Evolutionary conservation across 1,139 yeast species (phyloP).

Genomic region (Zhuliangozyma parablackwelliae): DNA sequence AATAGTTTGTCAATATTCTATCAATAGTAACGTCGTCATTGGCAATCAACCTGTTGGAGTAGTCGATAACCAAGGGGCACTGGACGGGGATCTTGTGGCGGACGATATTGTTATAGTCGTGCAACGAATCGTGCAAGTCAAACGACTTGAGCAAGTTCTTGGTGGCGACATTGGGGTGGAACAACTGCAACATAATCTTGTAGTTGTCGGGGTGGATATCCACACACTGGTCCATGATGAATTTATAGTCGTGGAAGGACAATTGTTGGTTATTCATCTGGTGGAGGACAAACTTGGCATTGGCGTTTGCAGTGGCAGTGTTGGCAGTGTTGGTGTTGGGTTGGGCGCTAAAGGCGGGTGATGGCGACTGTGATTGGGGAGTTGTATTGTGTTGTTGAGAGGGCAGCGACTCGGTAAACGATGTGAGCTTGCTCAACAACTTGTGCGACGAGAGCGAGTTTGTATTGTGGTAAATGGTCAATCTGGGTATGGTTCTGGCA

Average conservation of each 20-base stretch:
- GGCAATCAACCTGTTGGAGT: conserved; percentile 50
- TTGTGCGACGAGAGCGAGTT: conserved; percentile 23
- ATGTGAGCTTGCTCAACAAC: conserved; percentile 19
- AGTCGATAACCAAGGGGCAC: conserved; percentile 53
- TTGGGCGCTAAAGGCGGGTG: conserved; percentile 9
- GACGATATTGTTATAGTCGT: conserved; percentile 10
- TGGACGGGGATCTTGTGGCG: not conserved
- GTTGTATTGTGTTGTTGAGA: too few species aligned
- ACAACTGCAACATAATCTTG: conserved; percentile 22
- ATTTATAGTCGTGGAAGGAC: conserved; percentile 28
- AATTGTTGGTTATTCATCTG: conserved; percentile 22
- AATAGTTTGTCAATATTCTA: conserved; percentile 40
- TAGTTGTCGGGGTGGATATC: conserved; percentile 45
- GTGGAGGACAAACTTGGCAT: conserved; percentile 21
- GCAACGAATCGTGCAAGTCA: conserved; percentile 9
- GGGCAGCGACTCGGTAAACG: too few species aligned
- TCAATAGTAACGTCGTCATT: conserved; percentile 42
- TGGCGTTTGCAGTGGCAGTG: not conserved
- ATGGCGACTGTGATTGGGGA: too few species aligned
- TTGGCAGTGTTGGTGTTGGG: conserved; percentile 8
- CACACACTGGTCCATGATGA: conserved; percentile 32
- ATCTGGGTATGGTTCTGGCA: too few species aligned
- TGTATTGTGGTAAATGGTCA: conserved; percentile 32
- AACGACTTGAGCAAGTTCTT: conserved; percentile 11
- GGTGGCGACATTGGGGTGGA: conserved; percentile 11